A percentile compares a stretch with the other conserved stretches of the same genome.
Evolutionary conservation across 1,284 basidiomycete genomes (phyloP).

Genomic region (Mycena sp.): DNA sequence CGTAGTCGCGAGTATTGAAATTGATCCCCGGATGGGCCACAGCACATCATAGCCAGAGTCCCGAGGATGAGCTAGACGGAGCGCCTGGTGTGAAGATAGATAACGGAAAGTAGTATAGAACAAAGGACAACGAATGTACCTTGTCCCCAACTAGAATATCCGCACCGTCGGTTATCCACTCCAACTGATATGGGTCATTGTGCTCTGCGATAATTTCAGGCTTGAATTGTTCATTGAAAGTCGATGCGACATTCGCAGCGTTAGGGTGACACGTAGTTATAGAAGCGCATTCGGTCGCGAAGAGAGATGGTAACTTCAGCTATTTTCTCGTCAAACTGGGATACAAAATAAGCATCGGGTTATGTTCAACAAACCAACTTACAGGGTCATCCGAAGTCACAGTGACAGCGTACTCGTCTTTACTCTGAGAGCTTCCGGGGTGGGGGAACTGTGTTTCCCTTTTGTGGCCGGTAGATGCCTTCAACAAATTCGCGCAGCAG

Average conservation of each 20-base stretch:
- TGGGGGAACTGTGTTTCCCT: conserved; percentile 28
- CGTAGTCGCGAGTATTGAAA: conserved; percentile 87
- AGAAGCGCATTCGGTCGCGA: conserved; percentile 87
- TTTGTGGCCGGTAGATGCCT: conserved; percentile 60
- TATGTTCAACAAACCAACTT: conserved; percentile 16
- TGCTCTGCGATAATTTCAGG: conserved; percentile 85
- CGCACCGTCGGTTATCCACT: conserved; percentile 76
- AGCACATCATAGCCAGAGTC: conserved; percentile 73
- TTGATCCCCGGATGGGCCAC: conserved; percentile 81
- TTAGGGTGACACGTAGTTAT: conserved; percentile 85
- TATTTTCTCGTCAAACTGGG: conserved; percentile 78
- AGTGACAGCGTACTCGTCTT: conserved; percentile 57
- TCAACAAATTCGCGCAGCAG: conserved; percentile 55
- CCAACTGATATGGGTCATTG: conserved; percentile 82
- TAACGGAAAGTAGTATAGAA: too few relatives aligned
- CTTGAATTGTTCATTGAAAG: conserved; percentile 80
- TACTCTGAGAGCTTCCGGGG: conserved; percentile 35
- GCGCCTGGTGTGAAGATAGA: conserved; percentile 63
- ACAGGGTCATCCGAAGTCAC: conserved; percentile 69
- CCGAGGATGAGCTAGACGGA: conserved; percentile 76
- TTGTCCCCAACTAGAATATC: conserved; percentile 76
- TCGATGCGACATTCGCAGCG: conserved; percentile 74
- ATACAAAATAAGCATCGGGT: background rate
- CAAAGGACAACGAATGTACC: too few relatives aligned
- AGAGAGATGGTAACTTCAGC: conserved; percentile 78